These are phyloP conservation scores for Solanum tacnaense DNA, from an alignment of 257 asterid genomes.

Conservation along the genomic window DNA sequence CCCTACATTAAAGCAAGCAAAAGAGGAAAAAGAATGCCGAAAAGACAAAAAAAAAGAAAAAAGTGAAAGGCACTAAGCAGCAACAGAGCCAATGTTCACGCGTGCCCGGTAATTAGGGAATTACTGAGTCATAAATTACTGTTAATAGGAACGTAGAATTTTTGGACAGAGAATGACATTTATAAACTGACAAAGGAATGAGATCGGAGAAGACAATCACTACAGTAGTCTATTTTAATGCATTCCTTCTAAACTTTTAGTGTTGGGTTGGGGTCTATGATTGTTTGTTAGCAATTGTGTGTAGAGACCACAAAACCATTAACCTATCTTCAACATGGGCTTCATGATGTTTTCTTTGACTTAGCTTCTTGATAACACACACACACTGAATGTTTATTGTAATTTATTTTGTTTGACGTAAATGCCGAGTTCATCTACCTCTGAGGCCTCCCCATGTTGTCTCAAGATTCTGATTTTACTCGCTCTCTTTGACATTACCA, in stretches of 20 bases:
- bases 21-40: no score
- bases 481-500: not conserved
- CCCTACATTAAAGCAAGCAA: no score
- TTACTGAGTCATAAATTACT: not conserved
- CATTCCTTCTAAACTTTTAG: not conserved
- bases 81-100: not conserved
- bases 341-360: conserved; percentile 21
- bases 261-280: not conserved
- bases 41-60: no score
- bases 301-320: not conserved
- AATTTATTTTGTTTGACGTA: not conserved
- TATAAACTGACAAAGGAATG: not conserved
- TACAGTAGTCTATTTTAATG: not conserved
- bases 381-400: no score
- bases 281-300: not conserved
- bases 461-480: conserved; percentile 6
- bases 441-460: not conserved
- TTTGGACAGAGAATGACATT: not conserved
- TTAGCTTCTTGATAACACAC: conserved; percentile 3
- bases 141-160: not conserved
- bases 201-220: not conserved
- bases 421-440: not conserved
- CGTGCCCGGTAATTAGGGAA: not conserved
- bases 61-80: not conserved
- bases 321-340: conserved; percentile 13